Base-by-base conservation (phyloP, 169 alveolate species). In the Fabrea salina region DNA sequence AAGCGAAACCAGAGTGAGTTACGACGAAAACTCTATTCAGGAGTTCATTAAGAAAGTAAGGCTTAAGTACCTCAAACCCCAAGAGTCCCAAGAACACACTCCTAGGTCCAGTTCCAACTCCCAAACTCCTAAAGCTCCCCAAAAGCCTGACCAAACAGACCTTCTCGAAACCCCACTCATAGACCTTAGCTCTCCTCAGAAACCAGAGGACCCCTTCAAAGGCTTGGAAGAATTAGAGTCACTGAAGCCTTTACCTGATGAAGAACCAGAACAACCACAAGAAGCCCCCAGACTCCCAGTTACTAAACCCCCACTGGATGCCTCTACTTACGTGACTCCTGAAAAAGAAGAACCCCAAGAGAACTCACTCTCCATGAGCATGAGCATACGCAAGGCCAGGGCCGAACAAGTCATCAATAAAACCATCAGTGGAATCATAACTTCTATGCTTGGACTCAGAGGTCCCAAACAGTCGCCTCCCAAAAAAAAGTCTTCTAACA, bases 341-440 rank as follows among this genome's bases (percentile, higher is more conserved):
- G 43, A 37, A 16, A 61, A 35, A 61, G 74, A 61, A 11, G 74
- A 61, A 16, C 16, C 11, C 16, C 32, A 61, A 33, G 13, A 27
- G 4, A 32, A 25, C 13, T 37, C 39, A 35, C 32, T 35, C 32
- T 61, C 74, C 8, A 61, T 61, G 74, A 61, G 74, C 3, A 61
- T 61, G 74, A 33, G 54, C 11, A 33, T 61, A 33, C 41, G 74
- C 8, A 61, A 51, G 25, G 74, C 50, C 11, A 13, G 39, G 32
- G 50, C 74, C 11, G 74, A 61, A 3, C 74, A 61, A 16, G 13
- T 61, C 25, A 25, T 61, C 8, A 61, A 35, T 27, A n/a, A 13
- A 25, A 51, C 74, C 25, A 61, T 61, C 11, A 61, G 74, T 37
- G 74, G 39, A 16, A 30, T 61, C 13, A 61, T 61, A n/a, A 61